phyloP scores from a whole-genome alignment of 2,329 filamentous ascomycete genomes.

The Bipolaris oryzae region DNA sequence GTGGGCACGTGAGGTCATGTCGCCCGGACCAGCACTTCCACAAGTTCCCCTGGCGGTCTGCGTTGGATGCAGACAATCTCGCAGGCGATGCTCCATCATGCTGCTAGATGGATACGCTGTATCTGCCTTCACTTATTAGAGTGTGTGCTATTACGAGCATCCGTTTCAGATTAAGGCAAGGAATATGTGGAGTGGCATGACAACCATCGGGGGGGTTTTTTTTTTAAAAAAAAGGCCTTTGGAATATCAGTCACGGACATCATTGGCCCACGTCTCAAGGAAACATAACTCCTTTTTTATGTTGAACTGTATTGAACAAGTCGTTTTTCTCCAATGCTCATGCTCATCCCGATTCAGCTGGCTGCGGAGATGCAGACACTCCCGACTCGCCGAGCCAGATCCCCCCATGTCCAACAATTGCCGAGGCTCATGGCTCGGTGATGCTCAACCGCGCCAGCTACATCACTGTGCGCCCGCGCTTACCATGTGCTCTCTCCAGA shows the following conservation, averaged over 20 bases:
- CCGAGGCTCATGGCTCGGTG: constrained; percentile 16
- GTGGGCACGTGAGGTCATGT: constrained; percentile 13
- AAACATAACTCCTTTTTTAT: too few species aligned
- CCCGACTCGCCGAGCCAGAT: constrained; percentile 15
- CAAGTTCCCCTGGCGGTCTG: background rate
- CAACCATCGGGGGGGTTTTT: too few species aligned
- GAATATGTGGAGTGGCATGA: too few species aligned
- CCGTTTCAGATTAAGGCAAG: too few species aligned
- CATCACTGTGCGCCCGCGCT: constrained; percentile 17
- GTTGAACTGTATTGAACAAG: too few species aligned
- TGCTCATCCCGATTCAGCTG: constrained; percentile 1
- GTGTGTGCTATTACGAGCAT: too few species aligned
- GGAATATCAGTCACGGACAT: too few species aligned
- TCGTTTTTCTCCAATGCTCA: background rate
- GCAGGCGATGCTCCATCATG: background rate
- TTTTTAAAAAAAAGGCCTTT: too few species aligned
- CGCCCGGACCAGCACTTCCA: background rate
- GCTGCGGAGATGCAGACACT: constrained; percentile 11
- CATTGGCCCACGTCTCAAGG: too few species aligned
- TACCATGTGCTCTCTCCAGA: constrained; percentile 22
- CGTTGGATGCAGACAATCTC: background rate
- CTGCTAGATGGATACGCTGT: too few species aligned
- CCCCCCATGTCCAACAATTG: constrained; percentile 21
- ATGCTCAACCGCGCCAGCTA: constrained; percentile 22
- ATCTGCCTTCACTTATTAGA: too few species aligned